These are phyloP conservation scores for Cyanodermella asteris DNA, from an alignment of 2,329 filamentous ascomycete genomes.

Conservation along the genomic window DNA sequence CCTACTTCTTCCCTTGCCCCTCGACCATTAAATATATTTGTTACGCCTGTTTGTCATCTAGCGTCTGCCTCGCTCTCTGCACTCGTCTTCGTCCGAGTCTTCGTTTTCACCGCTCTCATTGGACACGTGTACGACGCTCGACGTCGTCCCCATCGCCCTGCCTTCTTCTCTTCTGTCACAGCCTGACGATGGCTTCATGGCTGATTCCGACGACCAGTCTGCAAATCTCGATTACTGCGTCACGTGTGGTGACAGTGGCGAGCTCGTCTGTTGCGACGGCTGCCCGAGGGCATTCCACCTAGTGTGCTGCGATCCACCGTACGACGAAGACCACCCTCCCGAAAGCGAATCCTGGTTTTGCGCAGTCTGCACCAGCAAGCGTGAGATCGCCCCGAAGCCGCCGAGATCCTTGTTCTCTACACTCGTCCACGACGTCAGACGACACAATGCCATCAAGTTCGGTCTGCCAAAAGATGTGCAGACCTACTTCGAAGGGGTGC, in stretches of 20 bases:
- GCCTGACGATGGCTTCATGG: neutral
- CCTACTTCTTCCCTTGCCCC: neutral
- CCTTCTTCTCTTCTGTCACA: too few relatives aligned
- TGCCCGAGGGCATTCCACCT: constrained; percentile 84
- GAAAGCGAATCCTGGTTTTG: constrained; percentile 72
- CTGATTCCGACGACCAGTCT: constrained; percentile 11
- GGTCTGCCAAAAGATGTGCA: constrained; percentile 48
- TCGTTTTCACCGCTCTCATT: too few relatives aligned
- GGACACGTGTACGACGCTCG: too few relatives aligned
- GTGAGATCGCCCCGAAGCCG: neutral
- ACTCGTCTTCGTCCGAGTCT: too few relatives aligned
- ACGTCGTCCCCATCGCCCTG: too few relatives aligned
- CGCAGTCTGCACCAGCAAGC: constrained; percentile 36
- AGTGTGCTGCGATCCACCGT: constrained; percentile 62
- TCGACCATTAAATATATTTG: neutral
- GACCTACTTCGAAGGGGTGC: constrained; percentile 59
- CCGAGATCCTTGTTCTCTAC: constrained; percentile 31
- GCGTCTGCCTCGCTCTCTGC: too few relatives aligned
- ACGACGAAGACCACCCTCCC: constrained; percentile 39
- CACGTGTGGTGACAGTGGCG: constrained; percentile 62
- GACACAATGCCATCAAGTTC: constrained; percentile 50
- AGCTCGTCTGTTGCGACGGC: constrained; percentile 81
- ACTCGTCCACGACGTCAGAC: constrained; percentile 42
- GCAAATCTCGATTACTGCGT: constrained; percentile 85
- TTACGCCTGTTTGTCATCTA: neutral